Evolutionary conservation across 2,329 filamentous ascomycete genomes (phyloP).

Genomic region (Hypoxylon sp.): DNA sequence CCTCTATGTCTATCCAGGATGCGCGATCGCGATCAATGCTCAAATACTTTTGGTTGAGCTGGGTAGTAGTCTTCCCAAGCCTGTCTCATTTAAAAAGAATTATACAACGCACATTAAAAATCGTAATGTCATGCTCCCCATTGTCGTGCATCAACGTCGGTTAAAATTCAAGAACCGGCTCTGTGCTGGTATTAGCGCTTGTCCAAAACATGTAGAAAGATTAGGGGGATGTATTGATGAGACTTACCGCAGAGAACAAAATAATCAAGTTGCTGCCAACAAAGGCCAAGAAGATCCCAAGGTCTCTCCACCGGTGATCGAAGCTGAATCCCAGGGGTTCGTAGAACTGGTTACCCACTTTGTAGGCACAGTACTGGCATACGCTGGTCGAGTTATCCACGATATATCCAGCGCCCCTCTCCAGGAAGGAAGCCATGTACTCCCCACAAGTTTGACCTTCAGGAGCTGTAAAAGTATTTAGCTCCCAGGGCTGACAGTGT

Average conservation of each 20-base stretch:
- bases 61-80: neutral
- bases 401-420: conserved; percentile 80
- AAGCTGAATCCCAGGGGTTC: conserved; percentile 76
- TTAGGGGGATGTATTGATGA: neutral
- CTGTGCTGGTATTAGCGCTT: conserved; percentile 53
- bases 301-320: conserved; percentile 81
- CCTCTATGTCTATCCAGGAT: conserved; percentile 16
- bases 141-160: conserved; percentile 57
- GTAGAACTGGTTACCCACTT: conserved; percentile 86
- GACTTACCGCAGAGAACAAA: conserved; percentile 66
- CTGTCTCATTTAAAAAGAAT: conserved; percentile 1
- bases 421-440: conserved; percentile 83
- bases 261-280: conserved; percentile 82
- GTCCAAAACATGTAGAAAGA: conserved; percentile 1
- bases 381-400: conserved; percentile 73
- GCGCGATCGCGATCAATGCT: conserved; percentile 1
- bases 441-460: conserved; percentile 76
- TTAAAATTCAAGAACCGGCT: conserved; percentile 70
- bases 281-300: conserved; percentile 84
- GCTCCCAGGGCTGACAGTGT: conserved; percentile 71
- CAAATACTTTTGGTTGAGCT: neutral
- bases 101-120: conserved; percentile 2
- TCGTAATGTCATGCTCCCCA: conserved; percentile 10
- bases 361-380: conserved; percentile 88
- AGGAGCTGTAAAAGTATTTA: conserved; percentile 79